Base-by-base conservation (phyloP, 2,329 filamentous ascomycete genomes). In the Apiospora aurea region DNA sequence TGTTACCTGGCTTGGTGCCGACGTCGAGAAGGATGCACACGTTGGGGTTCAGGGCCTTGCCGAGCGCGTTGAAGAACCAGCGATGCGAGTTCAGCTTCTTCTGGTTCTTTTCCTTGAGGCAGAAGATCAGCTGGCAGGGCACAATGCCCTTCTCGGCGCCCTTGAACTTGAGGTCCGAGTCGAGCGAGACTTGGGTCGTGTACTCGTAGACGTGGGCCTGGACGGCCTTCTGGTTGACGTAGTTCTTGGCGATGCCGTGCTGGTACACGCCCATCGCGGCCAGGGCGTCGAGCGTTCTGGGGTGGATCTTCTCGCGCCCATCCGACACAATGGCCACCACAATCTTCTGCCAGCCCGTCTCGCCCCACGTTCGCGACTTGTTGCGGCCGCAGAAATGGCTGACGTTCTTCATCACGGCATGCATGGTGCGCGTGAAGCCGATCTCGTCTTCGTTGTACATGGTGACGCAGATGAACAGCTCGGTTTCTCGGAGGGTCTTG, bases 391-490 rank as follows among this genome's bases (percentile, higher is more conserved):
- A 98, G 94, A 99, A 98, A 86, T 96, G 95, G 82, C 98, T 96
- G 76, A 99, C 94, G 82, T 99, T 99, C 85, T 99, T 98, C 87
- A 98, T 96, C 6, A 99, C 95, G 82, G 96, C 96, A 69, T 92
- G 94, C 94, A 99, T 94, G 5, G 96, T 98, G 57, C 96, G 91
- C 34, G 96, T 95, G 80, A 99, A 98, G 73, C 98, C 87, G 75
- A 98, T 92, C 78, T 99, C 96, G 81, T 99, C 96, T 80, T 99
- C 96, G 80, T 99, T 99, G 86, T 99, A 99, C 96, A 98, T 98
- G 72, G 96, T 98, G 70, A 98, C 91, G 46, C 95, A 96, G 78
- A 98, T 97, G 82, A 98, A 98, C 1, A 98, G 86, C 84, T 98
- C 96, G 0, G 96, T 98, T 79, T 97, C 94, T 71, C 96, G 89